Percentiles rank a stretch among this genome's conserved stretches.
Evolutionary conservation across 371 early-diverging fungal genomes (phyloP).

Genomic region (Fennellomyces sp.): DNA sequence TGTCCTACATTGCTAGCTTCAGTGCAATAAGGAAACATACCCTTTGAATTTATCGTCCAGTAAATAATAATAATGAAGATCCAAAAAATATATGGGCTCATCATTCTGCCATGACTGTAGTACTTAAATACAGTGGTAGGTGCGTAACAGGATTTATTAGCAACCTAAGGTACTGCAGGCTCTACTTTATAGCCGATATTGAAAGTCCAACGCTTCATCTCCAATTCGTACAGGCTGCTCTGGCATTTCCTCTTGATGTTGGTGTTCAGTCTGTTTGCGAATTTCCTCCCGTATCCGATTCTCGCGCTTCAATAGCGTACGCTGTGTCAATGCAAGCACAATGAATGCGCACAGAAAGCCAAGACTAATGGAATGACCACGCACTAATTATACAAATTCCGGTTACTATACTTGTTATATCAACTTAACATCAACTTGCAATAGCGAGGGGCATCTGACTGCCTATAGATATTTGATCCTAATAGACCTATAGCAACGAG

Average conservation of each 20-base stretch:
- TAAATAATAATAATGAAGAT: no score
- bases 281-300: conserved; percentile 17
- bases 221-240: conserved; percentile 14
- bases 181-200: conserved; percentile 33
- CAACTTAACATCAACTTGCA: conserved; percentile 16
- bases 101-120: no score
- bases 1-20: no score
- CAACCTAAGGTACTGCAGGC: no score
- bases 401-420: neutral
- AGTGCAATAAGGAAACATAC: no score
- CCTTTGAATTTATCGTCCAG: no score
- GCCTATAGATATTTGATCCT: conserved; percentile 50
- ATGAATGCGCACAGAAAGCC: conserved; percentile 35
- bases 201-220: conserved; percentile 32
- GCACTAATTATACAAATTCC: no score
- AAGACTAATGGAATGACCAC: conserved; percentile 39
- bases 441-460: conserved; percentile 48
- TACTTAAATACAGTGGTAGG: no score
- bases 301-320: conserved; percentile 24
- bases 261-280: conserved; percentile 3
- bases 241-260: conserved; percentile 4
- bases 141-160: no score
- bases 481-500: conserved; percentile 32
- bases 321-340: conserved; percentile 26
- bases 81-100: no score